These are phyloP conservation scores for Ocimum tenuiflorum DNA, from an alignment of 257 asterid species.

Conservation along the genomic window DNA sequence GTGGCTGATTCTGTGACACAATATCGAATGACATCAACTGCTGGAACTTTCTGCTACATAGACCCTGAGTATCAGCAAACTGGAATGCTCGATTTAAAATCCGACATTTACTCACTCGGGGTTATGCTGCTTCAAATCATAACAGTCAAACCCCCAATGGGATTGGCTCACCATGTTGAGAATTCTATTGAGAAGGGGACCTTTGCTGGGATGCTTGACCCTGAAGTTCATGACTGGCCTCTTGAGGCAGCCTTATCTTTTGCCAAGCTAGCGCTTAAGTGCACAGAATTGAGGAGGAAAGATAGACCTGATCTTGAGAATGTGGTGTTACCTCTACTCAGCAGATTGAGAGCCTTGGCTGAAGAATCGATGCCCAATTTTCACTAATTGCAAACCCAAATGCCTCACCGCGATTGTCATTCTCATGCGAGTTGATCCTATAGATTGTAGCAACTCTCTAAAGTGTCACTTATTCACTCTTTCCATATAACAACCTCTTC, in stretches of 20 bases:
- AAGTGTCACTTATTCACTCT: too few relatives aligned
- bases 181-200: constrained; percentile 75
- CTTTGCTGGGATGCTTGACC: constrained; percentile 67
- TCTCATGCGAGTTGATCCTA: too few relatives aligned
- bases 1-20: constrained; percentile 86
- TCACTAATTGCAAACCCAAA: constrained; percentile 14
- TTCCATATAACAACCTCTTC: too few relatives aligned
- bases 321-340: constrained; percentile 59
- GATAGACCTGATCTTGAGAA: constrained; percentile 76
- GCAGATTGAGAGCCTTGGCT: constrained; percentile 54
- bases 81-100: constrained; percentile 80
- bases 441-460: too few relatives aligned
- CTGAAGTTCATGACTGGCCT: constrained; percentile 73
- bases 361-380: constrained; percentile 51
- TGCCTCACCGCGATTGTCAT: constrained; percentile 3
- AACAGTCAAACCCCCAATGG: constrained; percentile 88
- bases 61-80: constrained; percentile 95
- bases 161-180: constrained; percentile 71
- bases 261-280: constrained; percentile 69
- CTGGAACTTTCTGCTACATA: constrained; percentile 91
- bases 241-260: constrained; percentile 54
- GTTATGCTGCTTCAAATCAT: constrained; percentile 75
- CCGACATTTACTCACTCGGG: constrained; percentile 81
- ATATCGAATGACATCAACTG: constrained; percentile 87
- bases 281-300: constrained; percentile 69